A percentile compares a stretch with the other conserved stretches of the same genome.
These are phyloP conservation scores for Mycena citricolor DNA, from an alignment of 1,284 basidiomycete genomes.

Conservation along the genomic window DNA sequence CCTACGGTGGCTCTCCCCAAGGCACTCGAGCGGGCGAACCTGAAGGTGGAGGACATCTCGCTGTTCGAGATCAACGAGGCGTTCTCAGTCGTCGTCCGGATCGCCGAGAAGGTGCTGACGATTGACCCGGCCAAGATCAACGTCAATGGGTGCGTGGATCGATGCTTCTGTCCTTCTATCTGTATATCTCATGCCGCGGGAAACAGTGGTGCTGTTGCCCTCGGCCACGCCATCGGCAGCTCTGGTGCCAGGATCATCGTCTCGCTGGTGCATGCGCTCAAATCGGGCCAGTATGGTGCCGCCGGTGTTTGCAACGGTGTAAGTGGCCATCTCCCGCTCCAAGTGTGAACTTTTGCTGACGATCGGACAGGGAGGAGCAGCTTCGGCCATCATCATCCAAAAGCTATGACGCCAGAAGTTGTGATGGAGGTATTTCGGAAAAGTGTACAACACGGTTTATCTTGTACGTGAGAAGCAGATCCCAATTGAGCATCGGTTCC, in stretches of 20 bases:
- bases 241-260: constrained; percentile 96
- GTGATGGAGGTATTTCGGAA: constrained; percentile 37
- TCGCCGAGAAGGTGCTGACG: constrained; percentile 86
- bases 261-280: constrained; percentile 87
- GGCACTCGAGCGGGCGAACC: constrained; percentile 86
- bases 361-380: constrained; percentile 83
- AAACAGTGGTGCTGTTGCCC: constrained; percentile 83
- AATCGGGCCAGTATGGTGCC: constrained; percentile 95
- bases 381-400: constrained; percentile 88
- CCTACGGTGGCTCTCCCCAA: constrained; percentile 90
- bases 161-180: constrained; percentile 18
- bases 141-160: constrained; percentile 71
- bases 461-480: constrained; percentile 4
- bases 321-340: constrained; percentile 35
- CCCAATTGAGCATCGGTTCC: not conserved
- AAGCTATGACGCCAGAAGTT: too few relatives aligned
- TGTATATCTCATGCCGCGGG: constrained; percentile 14
- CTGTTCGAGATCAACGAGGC: constrained; percentile 98
- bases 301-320: constrained; percentile 98
- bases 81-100: constrained; percentile 92
- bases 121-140: constrained; percentile 91
- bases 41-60: constrained; percentile 83
- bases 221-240: constrained; percentile 95
- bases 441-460: not conserved
- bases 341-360: constrained; percentile 18